Percentiles rank a stretch among this genome's conserved stretches.
Conservation (phyloP, 1,284 basidiomycete species). For the Fomitiporia mediterranea region DNA sequence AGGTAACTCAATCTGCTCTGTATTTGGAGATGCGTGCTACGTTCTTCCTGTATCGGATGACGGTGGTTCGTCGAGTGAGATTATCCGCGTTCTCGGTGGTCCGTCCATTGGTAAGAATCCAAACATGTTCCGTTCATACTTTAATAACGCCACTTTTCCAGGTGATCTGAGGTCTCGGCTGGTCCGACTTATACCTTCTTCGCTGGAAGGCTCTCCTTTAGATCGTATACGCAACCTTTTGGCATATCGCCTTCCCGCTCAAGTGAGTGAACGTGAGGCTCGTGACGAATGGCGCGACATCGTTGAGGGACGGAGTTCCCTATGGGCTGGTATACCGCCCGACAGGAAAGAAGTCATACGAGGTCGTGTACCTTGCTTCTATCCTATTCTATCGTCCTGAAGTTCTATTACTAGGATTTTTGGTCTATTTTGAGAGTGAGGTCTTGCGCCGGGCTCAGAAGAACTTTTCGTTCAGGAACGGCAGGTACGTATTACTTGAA, state of each 20-base stretch:
- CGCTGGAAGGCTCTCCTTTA: conserved; percentile 52
- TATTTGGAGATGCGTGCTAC: conserved; percentile 65
- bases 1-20: conserved; percentile 74
- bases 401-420: conserved; percentile 55
- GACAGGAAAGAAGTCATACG: conserved; percentile 91
- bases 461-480: conserved; percentile 86
- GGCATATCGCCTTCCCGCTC: conserved; percentile 73
- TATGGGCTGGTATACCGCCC: conserved; percentile 88
- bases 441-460: conserved; percentile 86
- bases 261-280: conserved; percentile 68
- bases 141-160: conserved; percentile 26
- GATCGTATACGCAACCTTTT: conserved; percentile 73
- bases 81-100: conserved; percentile 78
- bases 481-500: conserved; percentile 47
- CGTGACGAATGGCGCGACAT: conserved; percentile 89
- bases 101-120: conserved; percentile 64
- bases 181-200: conserved; percentile 72
- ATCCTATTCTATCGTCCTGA: not conserved
- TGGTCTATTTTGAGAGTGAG: conserved; percentile 88
- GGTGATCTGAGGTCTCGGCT: conserved; percentile 82
- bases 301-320: conserved; percentile 79
- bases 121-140: not conserved
- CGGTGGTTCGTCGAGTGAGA: conserved; percentile 81
- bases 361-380: conserved; percentile 40
- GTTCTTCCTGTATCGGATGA: conserved; percentile 84